These are phyloP conservation scores for Chaetomium globosum DNA, from an alignment of 2,329 filamentous ascomycete species.

Conservation along the genomic window DNA sequence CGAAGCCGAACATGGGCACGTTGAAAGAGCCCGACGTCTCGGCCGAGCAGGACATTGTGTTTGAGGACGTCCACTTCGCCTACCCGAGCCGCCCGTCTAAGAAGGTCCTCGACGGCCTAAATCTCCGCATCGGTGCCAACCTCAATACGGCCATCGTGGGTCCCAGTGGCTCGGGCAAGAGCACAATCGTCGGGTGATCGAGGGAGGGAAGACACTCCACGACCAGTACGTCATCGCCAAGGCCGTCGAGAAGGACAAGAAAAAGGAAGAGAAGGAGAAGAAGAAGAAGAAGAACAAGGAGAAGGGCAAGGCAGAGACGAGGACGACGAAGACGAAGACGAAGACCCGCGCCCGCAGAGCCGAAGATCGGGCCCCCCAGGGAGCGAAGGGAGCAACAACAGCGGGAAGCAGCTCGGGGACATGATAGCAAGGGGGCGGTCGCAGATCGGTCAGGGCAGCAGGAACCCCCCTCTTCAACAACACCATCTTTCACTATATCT, in stretches of 20 bases:
- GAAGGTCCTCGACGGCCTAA: conserved; percentile 63
- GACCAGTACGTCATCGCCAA: conserved; percentile 57
- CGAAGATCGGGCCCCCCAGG: conserved; percentile 40
- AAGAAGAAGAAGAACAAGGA: conserved; percentile 36
- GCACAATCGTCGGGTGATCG: conserved; percentile 71
- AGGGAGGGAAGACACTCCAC: conserved; percentile 70
- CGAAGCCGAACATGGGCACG: conserved; percentile 45
- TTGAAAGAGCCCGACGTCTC: conserved; percentile 55
- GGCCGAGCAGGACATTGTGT: conserved; percentile 57
- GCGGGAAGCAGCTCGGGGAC: conserved; percentile 56
- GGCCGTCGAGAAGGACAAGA: conserved; percentile 52
- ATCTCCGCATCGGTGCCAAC: conserved; percentile 61
- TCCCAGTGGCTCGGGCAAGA: conserved; percentile 72
- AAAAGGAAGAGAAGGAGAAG: conserved; percentile 43
- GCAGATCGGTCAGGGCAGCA: conserved; percentile 50
- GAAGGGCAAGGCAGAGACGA: conserved; percentile 10
- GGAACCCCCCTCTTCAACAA: conserved; percentile 51
- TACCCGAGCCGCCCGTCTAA: conserved; percentile 69
- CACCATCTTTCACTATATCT: conserved; percentile 59
- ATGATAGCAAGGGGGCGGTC: conserved; percentile 61
- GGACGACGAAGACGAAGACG: conserved; percentile 38
- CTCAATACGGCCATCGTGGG: conserved; percentile 76
- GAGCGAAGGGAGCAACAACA: conserved; percentile 54
- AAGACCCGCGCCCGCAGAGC: too few relatives aligned
- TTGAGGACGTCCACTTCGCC: conserved; percentile 69